phyloP scores from a whole-genome alignment of 2,329 filamentous ascomycete genomes.

The Penicillium thymicola region DNA sequence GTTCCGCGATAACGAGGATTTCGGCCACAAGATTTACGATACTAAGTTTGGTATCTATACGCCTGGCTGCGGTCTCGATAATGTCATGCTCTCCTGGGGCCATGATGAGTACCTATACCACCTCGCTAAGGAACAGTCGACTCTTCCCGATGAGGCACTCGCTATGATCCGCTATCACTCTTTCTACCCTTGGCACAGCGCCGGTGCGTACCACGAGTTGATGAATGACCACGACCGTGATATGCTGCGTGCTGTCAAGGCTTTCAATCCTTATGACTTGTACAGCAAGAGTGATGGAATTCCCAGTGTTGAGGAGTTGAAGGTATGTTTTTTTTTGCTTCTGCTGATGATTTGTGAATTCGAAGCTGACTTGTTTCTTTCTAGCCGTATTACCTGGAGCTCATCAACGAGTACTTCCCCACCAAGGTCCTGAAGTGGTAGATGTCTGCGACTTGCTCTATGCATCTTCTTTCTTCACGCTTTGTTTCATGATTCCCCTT shows the following conservation, averaged over 20 bases:
- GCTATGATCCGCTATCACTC: conserved; percentile 93
- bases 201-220: conserved; percentile 74
- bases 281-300: conserved; percentile 88
- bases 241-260: conserved; percentile 76
- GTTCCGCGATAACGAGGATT: conserved; percentile 75
- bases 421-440: conserved; percentile 68
- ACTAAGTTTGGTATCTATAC: conserved; percentile 77
- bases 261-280: conserved; percentile 87
- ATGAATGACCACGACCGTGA: conserved; percentile 78
- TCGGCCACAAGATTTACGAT: conserved; percentile 66
- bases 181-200: conserved; percentile 88
- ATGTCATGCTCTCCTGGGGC: conserved; percentile 86
- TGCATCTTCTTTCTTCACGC: not conserved
- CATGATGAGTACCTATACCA: conserved; percentile 61
- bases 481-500: conserved; percentile 20
- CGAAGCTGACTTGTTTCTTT: not conserved
- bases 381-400: conserved; percentile 66
- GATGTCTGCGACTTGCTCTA: not conserved
- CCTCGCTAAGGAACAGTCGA: conserved; percentile 77
- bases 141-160: conserved; percentile 73
- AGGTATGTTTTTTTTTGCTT: conserved; percentile 33
- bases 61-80: conserved; percentile 76
- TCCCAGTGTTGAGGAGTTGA: conserved; percentile 71
- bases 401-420: conserved; percentile 73
- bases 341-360: not conserved